A percentile compares a stretch with the other conserved stretches of the same genome.
These are phyloP conservation scores for Xylaria palmicola DNA, from an alignment of 495 filamentous ascomycete genomes.

Conservation along the genomic window DNA sequence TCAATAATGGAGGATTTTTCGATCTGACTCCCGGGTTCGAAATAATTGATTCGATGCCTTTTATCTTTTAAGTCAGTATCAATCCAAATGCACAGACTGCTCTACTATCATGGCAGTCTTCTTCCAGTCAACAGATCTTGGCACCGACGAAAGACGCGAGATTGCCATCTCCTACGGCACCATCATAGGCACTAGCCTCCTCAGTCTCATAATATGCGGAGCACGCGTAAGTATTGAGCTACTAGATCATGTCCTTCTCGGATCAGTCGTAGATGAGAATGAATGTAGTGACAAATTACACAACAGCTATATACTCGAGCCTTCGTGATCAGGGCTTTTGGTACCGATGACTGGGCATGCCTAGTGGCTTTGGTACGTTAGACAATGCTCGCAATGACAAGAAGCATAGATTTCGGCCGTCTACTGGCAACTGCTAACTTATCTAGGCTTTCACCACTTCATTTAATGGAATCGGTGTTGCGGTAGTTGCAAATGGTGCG, in stretches of 20 bases:
- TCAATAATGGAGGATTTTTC: no score
- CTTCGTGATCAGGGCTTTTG: conserved; percentile 6
- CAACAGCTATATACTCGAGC: conserved; percentile 6
- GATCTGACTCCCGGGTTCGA: no score
- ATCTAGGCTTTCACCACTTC: neutral
- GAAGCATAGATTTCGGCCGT: neutral
- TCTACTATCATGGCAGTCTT: no score
- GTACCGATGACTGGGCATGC: conserved; percentile 17
- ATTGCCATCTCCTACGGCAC: conserved; percentile 14
- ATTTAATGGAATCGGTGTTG: conserved; percentile 7
- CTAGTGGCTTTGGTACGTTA: conserved; percentile 10
- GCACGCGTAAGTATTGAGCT: neutral
- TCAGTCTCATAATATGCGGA: conserved; percentile 6
- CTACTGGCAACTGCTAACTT: neutral
- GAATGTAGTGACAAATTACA: neutral
- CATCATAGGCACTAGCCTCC: conserved; percentile 12
- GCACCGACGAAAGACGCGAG: conserved; percentile 4
- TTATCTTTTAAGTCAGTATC: no score
- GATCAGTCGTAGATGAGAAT: neutral
- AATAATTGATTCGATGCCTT: no score
- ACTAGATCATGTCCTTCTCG: neutral
- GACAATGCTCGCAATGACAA: neutral
- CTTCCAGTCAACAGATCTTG: neutral
- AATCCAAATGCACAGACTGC: no score
- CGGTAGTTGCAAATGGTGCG: conserved; percentile 1